Percentiles rank a stretch among this genome's conserved stretches.
Conservation (phyloP, 257 asterid species). For the Solanum chmielewskii region DNA sequence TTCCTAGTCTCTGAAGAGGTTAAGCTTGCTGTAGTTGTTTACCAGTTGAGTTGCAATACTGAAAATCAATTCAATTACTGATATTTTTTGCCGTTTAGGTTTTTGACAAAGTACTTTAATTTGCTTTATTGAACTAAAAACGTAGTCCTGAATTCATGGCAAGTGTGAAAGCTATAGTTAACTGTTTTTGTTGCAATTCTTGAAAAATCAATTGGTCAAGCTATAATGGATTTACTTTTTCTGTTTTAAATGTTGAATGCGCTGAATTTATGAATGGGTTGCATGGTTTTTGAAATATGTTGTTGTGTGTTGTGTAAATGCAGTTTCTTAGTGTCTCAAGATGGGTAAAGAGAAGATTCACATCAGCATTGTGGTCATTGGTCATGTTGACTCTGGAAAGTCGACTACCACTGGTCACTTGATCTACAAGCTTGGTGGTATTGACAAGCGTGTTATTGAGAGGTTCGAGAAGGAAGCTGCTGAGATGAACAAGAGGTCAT, state of each 20-base stretch:
- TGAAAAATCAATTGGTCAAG: background rate
- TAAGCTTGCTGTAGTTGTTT: background rate
- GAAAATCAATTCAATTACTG: background rate
- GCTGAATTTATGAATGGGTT: background rate
- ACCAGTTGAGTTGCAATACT: background rate
- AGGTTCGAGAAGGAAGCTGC: conserved; percentile 89
- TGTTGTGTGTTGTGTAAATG: background rate
- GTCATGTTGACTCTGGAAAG: conserved; percentile 41
- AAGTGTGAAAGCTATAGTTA: background rate
- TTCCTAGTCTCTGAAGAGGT: background rate
- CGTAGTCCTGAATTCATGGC: background rate
- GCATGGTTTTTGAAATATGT: background rate
- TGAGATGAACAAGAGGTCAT: conserved; percentile 81
- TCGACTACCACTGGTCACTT: conserved; percentile 41
- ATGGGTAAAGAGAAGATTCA: conserved; percentile 36
- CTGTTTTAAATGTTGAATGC: background rate
- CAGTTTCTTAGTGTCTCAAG: background rate
- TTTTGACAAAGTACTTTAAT: background rate
- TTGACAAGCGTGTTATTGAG: conserved; percentile 80
- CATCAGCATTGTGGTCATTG: conserved; percentile 36
- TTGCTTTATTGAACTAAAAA: background rate
- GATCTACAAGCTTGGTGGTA: conserved; percentile 81
- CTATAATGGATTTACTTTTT: background rate
- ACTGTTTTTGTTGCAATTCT: background rate
- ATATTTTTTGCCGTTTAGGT: background rate